Base-by-base conservation (phyloP, 208 protist species). In the Trypanosomatidae sp. region DNA sequence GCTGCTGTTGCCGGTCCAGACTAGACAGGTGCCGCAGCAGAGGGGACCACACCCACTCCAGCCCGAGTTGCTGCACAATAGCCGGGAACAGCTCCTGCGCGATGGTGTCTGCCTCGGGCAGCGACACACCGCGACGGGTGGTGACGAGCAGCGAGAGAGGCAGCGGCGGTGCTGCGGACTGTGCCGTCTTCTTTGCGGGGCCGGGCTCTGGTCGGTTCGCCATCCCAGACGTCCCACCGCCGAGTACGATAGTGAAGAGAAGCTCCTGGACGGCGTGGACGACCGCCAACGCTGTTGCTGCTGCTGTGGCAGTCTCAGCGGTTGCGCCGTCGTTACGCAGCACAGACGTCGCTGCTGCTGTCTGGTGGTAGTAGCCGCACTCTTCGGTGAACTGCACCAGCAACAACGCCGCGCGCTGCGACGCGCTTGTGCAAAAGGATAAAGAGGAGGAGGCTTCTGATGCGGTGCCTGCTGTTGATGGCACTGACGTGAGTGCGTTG, bases 41-140 rank as follows among this genome's bases (percentile, higher is more conserved):
- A 47, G 85, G 80, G 0, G 92, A 96, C 90, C 92, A 96, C 49
- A 84, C 70, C 92, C 92, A 96, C 73, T 96, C 92, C 62, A 87
- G 79, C 1, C 92, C 92, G 0, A 93, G 62, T 58, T 92, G 87
- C 82, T 93, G 90, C 55, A 93, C 66, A 25, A 96, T 65, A 8
- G 79, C 58, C 0, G 92, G 92, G 28, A 96, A 75, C 41, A 96
- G 65, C 43, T 80, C 39, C 53, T 82, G 78, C 3, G 78, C 30
- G 17, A 93, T 68, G 12, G 82, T 75, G 67, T 96, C 91, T 17
- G 83, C 81, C 77, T 94, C 91, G 15, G 77, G 62, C 56, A 92
- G 49, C 10, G 71, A 73, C 30, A 91, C 69, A 17, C 78, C 83
- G 56, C 91, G 85, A 17, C 62, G 55, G 7, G 86, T 88, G 12